Conservation (phyloP, 23 red algal species). For the Gracilaria vermiculophylla region DNA sequence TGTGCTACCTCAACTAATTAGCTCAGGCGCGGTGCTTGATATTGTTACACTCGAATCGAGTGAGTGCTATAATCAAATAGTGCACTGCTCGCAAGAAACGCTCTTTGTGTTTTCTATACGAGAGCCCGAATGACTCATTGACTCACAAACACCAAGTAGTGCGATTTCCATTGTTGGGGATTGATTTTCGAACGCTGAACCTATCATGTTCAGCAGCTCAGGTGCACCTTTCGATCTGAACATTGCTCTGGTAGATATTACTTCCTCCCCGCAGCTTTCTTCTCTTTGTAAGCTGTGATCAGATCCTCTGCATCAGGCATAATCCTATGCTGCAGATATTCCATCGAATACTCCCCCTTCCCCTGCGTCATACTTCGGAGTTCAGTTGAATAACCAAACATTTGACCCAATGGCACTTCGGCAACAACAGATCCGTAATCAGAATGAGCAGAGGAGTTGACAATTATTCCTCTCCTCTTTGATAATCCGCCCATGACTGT, state of each 20-base stretch:
- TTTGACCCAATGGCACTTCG: slow-evolving; percentile 85
- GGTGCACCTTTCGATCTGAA: no score
- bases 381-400: slow-evolving; percentile 99
- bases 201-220: no score
- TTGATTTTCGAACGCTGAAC: neutral
- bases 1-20: neutral
- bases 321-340: slow-evolving; percentile 72
- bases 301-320: slow-evolving; percentile 35
- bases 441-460: slow-evolving; percentile 61
- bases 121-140: neutral
- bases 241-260: neutral
- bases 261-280: slow-evolving; percentile 73
- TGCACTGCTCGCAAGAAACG: neutral
- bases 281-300: slow-evolving; percentile 61
- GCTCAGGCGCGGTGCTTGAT: neutral
- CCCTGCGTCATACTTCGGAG: slow-evolving; percentile 94
- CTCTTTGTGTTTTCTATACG: slow-evolving; percentile 9
- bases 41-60: neutral
- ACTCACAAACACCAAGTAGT: neutral
- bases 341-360: slow-evolving; percentile 99
- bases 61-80: neutral
- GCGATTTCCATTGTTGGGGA: neutral
- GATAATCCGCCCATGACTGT: slow-evolving; percentile 77
- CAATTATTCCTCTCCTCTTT: slow-evolving; percentile 68
- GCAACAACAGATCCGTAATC: slow-evolving; percentile 66